Base-by-base conservation (phyloP, 257 asterid species). In the Haberlea rhodopensis region DNA sequence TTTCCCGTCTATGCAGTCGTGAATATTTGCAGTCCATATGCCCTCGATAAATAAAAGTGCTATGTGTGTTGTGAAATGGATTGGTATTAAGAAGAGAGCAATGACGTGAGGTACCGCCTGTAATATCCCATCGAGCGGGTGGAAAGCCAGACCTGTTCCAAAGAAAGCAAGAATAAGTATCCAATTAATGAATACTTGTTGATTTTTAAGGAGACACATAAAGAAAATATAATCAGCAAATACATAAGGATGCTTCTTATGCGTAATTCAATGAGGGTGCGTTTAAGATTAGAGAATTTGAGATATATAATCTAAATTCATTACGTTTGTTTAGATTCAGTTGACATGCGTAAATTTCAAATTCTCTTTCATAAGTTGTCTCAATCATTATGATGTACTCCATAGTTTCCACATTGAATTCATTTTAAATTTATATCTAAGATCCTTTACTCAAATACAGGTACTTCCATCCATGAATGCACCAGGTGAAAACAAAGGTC, bases 11-110 rank as follows among this genome's bases (percentile, higher is more conserved):
- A 90, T 87, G 81, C 96, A 87, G 80, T 94, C 96, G 5, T 94
- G 97, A 67, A 94, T 90, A 65, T 90, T 87, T 53, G 99, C 96
- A 19, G 97, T 83, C 99, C 99, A 94, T 72, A 90, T 65, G 63
- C 75, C 95, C 78, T 87, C 97, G 0, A 87, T 60, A 77, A 94
- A 90, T 55, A 87, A 54, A 69, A 94, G 90, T 48, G 76, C 91
- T 60, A 86, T 79, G 77, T 90, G 97, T 1, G 97, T 69, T 2
- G 81, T 84, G 75, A 84, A 86, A 73, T 90, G 99, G 73, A 71
- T 64, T 16, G 96, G 96, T 73, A 87, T 70, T n/a, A 94, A 71
- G 69, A 90, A 87, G 63, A 90, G 95, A 67, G 95, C 95, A 19
- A 86, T 11, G 31, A 90, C 91, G 13, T 87, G 99, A 28, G 97